phyloP scores from a whole-genome alignment of 768 basidiomycete species.

The Boletus rubroflammeus region DNA sequence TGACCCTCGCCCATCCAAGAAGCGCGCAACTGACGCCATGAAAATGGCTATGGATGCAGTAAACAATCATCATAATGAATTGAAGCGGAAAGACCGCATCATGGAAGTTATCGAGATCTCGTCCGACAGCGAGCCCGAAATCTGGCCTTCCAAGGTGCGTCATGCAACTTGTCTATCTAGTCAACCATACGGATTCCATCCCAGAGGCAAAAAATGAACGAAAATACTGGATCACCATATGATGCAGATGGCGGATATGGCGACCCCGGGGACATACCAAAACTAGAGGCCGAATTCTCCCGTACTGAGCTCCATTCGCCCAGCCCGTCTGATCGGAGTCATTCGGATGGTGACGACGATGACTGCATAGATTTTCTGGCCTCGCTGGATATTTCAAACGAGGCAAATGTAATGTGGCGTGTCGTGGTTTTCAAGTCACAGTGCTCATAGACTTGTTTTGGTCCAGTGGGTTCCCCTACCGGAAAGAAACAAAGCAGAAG shows the following conservation, averaged over 20 bases:
- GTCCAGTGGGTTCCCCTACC: conserved; percentile 27
- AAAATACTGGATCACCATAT: not conserved
- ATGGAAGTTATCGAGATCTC: conserved; percentile 24
- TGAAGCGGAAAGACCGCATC: conserved; percentile 23
- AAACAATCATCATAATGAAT: not conserved
- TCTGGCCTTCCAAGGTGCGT: conserved; percentile 21
- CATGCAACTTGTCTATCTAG: not conserved
- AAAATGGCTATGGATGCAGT: conserved; percentile 15
- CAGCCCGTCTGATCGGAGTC: not conserved
- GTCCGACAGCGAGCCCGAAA: conserved; percentile 31
- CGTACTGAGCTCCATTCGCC: conserved; percentile 4
- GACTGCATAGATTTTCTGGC: conserved; percentile 22
- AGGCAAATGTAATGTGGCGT: conserved; percentile 22
- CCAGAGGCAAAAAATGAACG: conserved; percentile 23
- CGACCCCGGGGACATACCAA: not conserved
- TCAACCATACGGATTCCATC: not conserved
- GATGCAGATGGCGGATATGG: not conserved
- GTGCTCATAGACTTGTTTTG: conserved; percentile 2
- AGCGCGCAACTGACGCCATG: conserved; percentile 17
- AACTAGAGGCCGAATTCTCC: conserved; percentile 3
- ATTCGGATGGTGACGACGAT: conserved; percentile 18
- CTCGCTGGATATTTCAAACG: conserved; percentile 31
- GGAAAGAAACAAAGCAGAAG: conserved; percentile 30
- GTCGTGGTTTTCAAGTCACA: not conserved
- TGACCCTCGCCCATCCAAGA: conserved; percentile 18